Evolutionary conservation across 2,329 filamentous ascomycete species (phyloP).

Genomic region (Aspergillus sergii): DNA sequence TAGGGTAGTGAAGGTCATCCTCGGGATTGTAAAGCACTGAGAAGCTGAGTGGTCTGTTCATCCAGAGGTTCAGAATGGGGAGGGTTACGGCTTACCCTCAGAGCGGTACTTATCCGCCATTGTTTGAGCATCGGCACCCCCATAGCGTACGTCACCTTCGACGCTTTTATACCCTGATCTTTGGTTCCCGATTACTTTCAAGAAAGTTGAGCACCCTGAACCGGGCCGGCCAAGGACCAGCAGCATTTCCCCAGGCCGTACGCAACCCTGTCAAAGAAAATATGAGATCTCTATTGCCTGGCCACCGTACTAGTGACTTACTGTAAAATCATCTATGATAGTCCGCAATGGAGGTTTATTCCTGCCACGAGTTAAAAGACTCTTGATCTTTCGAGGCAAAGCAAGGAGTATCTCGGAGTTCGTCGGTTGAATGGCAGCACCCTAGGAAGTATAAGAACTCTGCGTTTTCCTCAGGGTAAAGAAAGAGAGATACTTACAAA

Average conservation of each 20-base stretch:
- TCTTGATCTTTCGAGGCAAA: conserved; percentile 51
- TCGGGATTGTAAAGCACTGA: conserved; percentile 74
- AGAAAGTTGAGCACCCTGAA: conserved; percentile 69
- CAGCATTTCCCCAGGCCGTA: conserved; percentile 44
- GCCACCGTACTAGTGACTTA: conserved; percentile 13
- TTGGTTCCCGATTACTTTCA: conserved; percentile 70
- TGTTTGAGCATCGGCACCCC: conserved; percentile 69
- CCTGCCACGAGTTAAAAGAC: conserved; percentile 40
- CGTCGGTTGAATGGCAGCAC: conserved; percentile 62
- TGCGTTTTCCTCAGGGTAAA: background rate
- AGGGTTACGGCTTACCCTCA: conserved; percentile 58
- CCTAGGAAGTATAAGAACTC: conserved; percentile 28
- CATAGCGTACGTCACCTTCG: conserved; percentile 74
- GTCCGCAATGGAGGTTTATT: conserved; percentile 57
- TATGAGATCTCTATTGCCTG: background rate
- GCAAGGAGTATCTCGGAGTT: conserved; percentile 59
- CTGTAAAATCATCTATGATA: conserved; percentile 66
- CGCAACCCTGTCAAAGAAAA: conserved; percentile 35
- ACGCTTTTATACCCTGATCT: conserved; percentile 63
- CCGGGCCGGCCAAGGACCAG: conserved; percentile 75
- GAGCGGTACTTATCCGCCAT: conserved; percentile 74
- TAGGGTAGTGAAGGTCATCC: conserved; percentile 83
- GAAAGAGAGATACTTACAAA: conserved; percentile 34
- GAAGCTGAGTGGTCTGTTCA: background rate
- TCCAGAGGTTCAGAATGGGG: background rate